Conservation (phyloP, 2,329 filamentous ascomycete species). For the Cryphonectria japonica region DNA sequence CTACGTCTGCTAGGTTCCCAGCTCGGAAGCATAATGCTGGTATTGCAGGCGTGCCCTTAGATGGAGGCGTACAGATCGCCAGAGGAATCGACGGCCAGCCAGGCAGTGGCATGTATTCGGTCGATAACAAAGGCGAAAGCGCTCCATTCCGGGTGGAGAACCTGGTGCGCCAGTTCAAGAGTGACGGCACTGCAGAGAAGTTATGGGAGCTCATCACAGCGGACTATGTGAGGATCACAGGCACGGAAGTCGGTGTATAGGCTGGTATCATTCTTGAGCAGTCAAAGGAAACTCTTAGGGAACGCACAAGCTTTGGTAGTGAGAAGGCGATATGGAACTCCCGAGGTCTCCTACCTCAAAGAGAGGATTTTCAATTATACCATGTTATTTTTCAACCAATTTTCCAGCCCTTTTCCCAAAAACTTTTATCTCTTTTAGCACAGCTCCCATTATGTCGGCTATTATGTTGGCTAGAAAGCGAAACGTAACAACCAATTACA, state of each 20-base stretch:
- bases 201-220: conserved; percentile 36
- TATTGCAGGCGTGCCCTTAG: conserved; percentile 31
- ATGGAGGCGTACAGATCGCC: conserved; percentile 28
- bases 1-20: conserved; percentile 40
- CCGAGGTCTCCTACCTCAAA: too few relatives aligned
- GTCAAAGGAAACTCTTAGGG: neutral
- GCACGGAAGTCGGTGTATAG: conserved; percentile 2
- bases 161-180: conserved; percentile 36
- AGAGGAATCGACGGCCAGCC: conserved; percentile 35
- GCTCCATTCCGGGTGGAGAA: conserved; percentile 34
- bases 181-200: conserved; percentile 39
- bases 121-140: conserved; percentile 31
- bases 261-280: neutral
- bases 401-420: conserved; percentile 33
- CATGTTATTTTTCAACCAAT: conserved; percentile 42
- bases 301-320: neutral
- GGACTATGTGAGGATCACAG: conserved; percentile 35
- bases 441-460: neutral
- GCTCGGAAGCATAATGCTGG: conserved; percentile 24
- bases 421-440: neutral
- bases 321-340: neutral
- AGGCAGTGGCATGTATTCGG: conserved; percentile 41
- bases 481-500: conserved; percentile 38
- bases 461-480: conserved; percentile 29
- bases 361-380: too few relatives aligned